Evolutionary conservation across 495 filamentous ascomycete species (phyloP), one percentile per base, ranked within the genome.

Genomic region (Pseudomonodictys pantanalensis): DNA sequence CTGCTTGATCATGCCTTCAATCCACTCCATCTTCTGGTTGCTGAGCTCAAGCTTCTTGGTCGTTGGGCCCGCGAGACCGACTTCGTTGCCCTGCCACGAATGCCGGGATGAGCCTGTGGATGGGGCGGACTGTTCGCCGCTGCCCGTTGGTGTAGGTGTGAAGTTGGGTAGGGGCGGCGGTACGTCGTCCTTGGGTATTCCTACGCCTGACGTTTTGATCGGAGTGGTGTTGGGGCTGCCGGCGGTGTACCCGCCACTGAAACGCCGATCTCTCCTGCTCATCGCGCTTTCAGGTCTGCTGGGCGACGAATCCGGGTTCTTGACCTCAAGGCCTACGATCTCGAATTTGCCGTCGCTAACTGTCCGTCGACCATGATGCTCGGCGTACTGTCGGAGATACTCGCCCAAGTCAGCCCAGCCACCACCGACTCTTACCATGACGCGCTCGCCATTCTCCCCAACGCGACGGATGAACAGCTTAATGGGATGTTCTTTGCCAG

Each of bases 371-470:
- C 90, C 87, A 69, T 97, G 93, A 71, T 98, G 93, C 43, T 83
- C 80, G 20, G 90, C 91, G 66, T 95, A 98, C 69, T 96, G 89
- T 61, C 87, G 85, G n/a, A 98, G 78, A 69, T 96, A 97, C 72
- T 96, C 92, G 24, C 86, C 91, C 22, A 98, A 76, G 69, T 98
- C 93, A 12, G 91, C 89, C 93, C 93, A 98, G 32, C 93, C 93
- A 56, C 93, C 93, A 15, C 93, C 93, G 20, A 97, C 90, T 53
- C 93, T 87, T 8, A 97, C 95, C 91, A 98, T 97, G 42, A 97
- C 91, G 25, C 93, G 83, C 71, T 96, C 90, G n/a, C 87, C 86
- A 26, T 83, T 78, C 70, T 95, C 90, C 32, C 93, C 93, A 1
- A 98, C 91, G 12, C 90, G 84, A 0, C 93, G 87, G 24, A 97